Evolutionary conservation across 352 stramenopile genomes (phyloP).

Genomic region (Phytophthora melonis): DNA sequence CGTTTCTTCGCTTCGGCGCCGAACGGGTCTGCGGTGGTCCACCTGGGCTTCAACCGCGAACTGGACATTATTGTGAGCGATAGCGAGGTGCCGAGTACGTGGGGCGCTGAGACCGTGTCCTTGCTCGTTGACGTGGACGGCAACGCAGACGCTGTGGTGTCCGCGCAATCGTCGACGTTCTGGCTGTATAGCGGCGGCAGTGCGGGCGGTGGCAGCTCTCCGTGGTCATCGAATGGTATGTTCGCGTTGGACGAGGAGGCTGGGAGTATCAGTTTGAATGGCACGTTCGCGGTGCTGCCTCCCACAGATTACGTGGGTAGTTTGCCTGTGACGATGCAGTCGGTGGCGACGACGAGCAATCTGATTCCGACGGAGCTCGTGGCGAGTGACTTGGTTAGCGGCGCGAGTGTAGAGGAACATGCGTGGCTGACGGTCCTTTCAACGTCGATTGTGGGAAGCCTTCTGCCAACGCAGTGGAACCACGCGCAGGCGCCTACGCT

Average conservation of each 20-base stretch:
- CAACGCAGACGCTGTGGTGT: conserved; percentile 1
- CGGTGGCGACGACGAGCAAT: conserved; percentile 14
- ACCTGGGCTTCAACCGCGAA: conserved; percentile 30
- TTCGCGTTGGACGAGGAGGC: conserved; percentile 25
- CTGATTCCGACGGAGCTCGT: conserved; percentile 25
- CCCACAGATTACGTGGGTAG: conserved; percentile 27
- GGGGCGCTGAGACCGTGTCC: conserved; percentile 5
- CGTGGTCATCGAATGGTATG: background rate
- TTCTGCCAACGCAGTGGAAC: conserved; percentile 26
- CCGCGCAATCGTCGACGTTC: conserved; percentile 8
- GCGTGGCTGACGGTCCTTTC: conserved; percentile 34
- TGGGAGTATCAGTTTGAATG: conserved; percentile 13
- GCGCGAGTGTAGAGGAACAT: conserved; percentile 9
- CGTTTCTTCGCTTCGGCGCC: conserved; percentile 22
- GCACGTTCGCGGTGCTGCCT: conserved; percentile 17
- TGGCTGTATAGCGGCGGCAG: conserved; percentile 6
- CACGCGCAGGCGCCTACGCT: conserved; percentile 31
- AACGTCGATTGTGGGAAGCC: conserved; percentile 16
- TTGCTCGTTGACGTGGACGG: conserved; percentile 6
- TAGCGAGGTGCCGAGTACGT: background rate
- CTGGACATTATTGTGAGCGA: conserved; percentile 23
- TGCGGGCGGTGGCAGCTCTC: background rate
- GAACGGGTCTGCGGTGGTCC: conserved; percentile 19
- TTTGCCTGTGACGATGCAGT: conserved; percentile 26
- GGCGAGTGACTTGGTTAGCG: conserved; percentile 1